These are phyloP conservation scores for Rhododendron henanense DNA, from an alignment of 148 eudicot genomes.

Conservation along the genomic window DNA sequence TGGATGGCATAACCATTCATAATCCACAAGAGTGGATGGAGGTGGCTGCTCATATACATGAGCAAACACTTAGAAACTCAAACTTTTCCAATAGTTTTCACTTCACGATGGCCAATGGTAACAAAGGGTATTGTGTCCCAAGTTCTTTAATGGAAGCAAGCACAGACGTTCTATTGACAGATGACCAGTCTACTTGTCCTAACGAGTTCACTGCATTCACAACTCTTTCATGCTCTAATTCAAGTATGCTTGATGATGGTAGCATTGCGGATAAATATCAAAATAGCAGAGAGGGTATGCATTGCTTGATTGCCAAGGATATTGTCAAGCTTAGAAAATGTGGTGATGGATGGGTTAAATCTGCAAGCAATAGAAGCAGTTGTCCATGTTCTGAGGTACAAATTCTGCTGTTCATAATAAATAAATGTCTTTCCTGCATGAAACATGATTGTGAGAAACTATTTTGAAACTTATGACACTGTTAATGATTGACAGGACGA, in stretches of 20 bases:
- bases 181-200: slow-evolving; percentile 53
- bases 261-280: slow-evolving; percentile 22
- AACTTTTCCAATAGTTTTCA: slow-evolving; percentile 19
- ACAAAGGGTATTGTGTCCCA: slow-evolving; percentile 70
- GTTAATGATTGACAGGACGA: slow-evolving; percentile 43
- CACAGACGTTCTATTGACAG: slow-evolving; percentile 24
- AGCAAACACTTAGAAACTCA: slow-evolving; percentile 30
- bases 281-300: slow-evolving; percentile 25
- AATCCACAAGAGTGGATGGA: slow-evolving; percentile 60
- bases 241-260: slow-evolving; percentile 27
- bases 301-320: slow-evolving; percentile 66
- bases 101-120: slow-evolving; percentile 14
- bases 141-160: slow-evolving; percentile 47
- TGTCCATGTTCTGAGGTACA: slow-evolving; percentile 80
- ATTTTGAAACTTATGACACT: slow-evolving; percentile 8
- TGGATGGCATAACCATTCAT: slow-evolving; percentile 53
- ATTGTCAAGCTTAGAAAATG: slow-evolving; percentile 63
- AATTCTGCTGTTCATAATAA: not conserved
- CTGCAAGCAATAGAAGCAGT: slow-evolving; percentile 27
- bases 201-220: slow-evolving; percentile 56
- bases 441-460: slow-evolving; percentile 2
- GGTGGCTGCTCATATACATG: slow-evolving; percentile 37
- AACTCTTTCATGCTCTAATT: slow-evolving; percentile 44
- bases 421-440: not conserved
- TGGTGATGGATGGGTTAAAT: slow-evolving; percentile 36